Evolutionary conservation across 176 grass and related monocot genomes (phyloP), one percentile per base, ranked within the genome.

Genomic region (Oryza officinalis): DNA sequence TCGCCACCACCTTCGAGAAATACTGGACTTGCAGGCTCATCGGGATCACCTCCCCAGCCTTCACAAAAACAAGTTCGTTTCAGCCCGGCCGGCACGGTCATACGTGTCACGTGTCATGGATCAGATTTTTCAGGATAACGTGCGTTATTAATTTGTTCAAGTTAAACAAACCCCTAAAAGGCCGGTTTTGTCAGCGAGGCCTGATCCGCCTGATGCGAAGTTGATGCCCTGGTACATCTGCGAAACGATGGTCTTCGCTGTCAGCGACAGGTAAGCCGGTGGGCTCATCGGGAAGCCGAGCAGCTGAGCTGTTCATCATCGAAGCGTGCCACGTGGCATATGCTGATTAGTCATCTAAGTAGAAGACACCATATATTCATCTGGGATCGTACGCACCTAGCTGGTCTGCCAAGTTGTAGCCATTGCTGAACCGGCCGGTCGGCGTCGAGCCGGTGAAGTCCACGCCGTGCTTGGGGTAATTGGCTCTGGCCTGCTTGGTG

Each of bases 181-280:
- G 27, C 88, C 89, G n/a, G 91, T 95, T 2, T 47, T 13, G 12
- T 83, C 33, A 6, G 46, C 26, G 68, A 95, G 77, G 45, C 96
- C 96, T 67, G 96, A 98, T 80, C 93, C 96, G 72, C 65, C 93
- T 31, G 96, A 98, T 9, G 93, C 96, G n/a, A 95, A 98, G 85
- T 93, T 98, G 85, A 89, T 63, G 83, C 96, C 96, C 50, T 54
- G 75, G 5, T 68, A 71, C 87, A 85, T 84, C 69, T 77, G 86
- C 3, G 85, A 63, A 18, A 46, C 59, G 37, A 88, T 31, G 37
- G 50, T 75, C 38, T 67, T 67, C 72, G 61, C 33, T 14, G 22
- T 45, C 32, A 93, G 86, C 2, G 93, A 95, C 44, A 85, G 87
- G 81, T 71, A 95, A 22, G 96, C 72, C 28, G 87, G 96, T 3